Conservation (phyloP, 306 rosid genomes). For the Rubus parviflorus region DNA sequence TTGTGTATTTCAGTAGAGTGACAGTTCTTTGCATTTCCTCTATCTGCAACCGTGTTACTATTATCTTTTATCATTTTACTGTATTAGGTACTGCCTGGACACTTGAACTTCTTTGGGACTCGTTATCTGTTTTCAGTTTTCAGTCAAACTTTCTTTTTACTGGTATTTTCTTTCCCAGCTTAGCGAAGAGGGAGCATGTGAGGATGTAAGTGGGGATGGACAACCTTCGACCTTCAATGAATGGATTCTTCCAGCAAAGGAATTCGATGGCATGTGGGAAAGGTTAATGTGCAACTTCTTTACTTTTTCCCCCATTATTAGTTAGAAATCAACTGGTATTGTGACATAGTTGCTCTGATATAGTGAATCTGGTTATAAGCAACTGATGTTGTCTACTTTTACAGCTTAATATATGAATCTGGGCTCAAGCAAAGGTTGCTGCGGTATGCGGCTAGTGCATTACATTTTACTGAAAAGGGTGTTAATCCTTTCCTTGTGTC, state of each 20-base stretch:
- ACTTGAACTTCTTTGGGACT: not conserved
- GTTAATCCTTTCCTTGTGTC: constrained; percentile 92
- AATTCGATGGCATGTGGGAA: constrained; percentile 99
- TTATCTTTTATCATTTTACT: not conserved
- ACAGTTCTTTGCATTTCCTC: not conserved
- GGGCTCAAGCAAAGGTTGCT: constrained; percentile 91
- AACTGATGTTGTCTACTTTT: constrained; percentile 23
- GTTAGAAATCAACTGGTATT: constrained; percentile 20
- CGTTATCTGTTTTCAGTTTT: not conserved
- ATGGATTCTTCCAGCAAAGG: constrained; percentile 96
- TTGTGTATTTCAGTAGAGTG: not conserved
- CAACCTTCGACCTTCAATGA: constrained; percentile 86
- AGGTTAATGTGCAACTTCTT: constrained; percentile 50
- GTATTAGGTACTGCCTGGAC: not conserved
- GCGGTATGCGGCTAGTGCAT: constrained; percentile 86
- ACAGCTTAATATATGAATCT: constrained; percentile 87
- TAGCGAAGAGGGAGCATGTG: constrained; percentile 91
- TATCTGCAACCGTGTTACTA: not conserved
- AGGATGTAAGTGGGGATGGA: constrained; percentile 84
- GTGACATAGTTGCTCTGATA: constrained; percentile 7
- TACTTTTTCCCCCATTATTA: constrained; percentile 17
- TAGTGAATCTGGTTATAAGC: not conserved
- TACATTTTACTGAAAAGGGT: constrained; percentile 90
- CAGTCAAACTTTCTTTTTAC: not conserved
- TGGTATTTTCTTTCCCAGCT: constrained; percentile 57